Conservation (phyloP, 1,284 basidiomycete species). For the Rhodotorula sp. region DNA sequence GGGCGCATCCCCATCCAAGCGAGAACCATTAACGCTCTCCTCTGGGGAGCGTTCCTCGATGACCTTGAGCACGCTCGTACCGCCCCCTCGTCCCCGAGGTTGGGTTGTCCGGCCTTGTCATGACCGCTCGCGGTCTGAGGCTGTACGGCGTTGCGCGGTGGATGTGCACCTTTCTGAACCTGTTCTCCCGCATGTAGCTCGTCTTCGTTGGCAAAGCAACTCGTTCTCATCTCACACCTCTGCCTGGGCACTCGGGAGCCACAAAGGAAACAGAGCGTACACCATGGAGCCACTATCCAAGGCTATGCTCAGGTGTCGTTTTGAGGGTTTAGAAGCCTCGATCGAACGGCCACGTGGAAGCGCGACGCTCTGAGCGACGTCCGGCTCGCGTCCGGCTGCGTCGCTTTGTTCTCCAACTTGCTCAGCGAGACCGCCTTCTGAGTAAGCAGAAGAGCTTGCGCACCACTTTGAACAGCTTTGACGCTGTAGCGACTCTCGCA, state of each 20-base stretch:
- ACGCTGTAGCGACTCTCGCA: no score
- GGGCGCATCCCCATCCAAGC: slow-evolving; percentile 24
- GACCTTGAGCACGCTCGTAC: slow-evolving; percentile 29
- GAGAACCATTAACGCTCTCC: slow-evolving; percentile 5
- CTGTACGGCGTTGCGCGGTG: slow-evolving; percentile 26
- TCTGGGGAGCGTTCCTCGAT: slow-evolving; percentile 5
- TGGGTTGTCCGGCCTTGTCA: slow-evolving; percentile 13
- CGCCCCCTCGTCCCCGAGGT: slow-evolving; percentile 26
- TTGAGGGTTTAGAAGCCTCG: no score
- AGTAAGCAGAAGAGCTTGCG: no score
- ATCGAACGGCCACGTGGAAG: no score
- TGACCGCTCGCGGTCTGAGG: not conserved
- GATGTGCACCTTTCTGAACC: slow-evolving; percentile 26
- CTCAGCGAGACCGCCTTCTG: no score
- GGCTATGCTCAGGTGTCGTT: not conserved
- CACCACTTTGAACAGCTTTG: no score
- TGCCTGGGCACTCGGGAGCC: no score
- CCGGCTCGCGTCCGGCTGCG: no score
- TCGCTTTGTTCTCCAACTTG: no score
- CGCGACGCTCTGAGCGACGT: no score
- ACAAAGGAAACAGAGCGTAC: not conserved
- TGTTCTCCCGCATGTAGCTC: not conserved
- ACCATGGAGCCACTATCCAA: not conserved
- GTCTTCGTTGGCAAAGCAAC: not conserved
- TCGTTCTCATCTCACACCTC: not conserved